phyloP scores from a whole-genome alignment of 2,329 filamentous ascomycete species.

The Plectosphaerella plurivora region DNA sequence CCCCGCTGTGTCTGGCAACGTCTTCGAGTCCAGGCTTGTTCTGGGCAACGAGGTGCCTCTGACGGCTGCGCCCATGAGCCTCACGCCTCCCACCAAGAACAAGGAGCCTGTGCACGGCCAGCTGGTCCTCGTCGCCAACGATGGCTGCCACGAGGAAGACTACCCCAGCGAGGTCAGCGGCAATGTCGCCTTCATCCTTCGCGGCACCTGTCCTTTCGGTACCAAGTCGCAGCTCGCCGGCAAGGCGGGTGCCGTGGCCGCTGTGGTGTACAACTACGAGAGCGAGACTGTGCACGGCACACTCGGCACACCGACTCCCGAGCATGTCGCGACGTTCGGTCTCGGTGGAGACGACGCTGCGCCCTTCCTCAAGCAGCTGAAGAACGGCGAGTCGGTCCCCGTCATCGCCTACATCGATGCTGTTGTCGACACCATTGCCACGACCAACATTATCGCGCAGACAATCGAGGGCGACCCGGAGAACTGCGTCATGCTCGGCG shows the following conservation, averaged over 20 bases:
- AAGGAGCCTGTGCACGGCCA: conserved; percentile 55
- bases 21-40: conserved; percentile 54
- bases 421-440: conserved; percentile 47
- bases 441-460: conserved; percentile 60
- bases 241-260: conserved; percentile 64
- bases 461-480: conserved; percentile 54
- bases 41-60: conserved; percentile 47
- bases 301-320: conserved; percentile 53
- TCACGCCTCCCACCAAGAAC: conserved; percentile 62
- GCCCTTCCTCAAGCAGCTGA: conserved; percentile 49
- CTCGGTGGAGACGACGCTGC: conserved; percentile 56
- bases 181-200: conserved; percentile 65
- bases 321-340: conserved; percentile 66
- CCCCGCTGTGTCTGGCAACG: conserved; percentile 54
- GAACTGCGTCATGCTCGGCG: conserved; percentile 63
- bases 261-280: conserved; percentile 71
- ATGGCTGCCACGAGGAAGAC: conserved; percentile 61
- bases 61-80: conserved; percentile 52
- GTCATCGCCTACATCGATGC: conserved; percentile 57
- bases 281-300: conserved; percentile 61
- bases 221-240: conserved; percentile 66
- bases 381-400: conserved; percentile 42
- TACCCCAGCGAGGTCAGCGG: conserved; percentile 55
- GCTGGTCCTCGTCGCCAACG: conserved; percentile 54
- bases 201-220: conserved; percentile 69